Percentiles rank a stretch among this genome's conserved stretches.
Conservation (phyloP, 768 basidiomycete genomes). For the Trametopsis cervina region DNA sequence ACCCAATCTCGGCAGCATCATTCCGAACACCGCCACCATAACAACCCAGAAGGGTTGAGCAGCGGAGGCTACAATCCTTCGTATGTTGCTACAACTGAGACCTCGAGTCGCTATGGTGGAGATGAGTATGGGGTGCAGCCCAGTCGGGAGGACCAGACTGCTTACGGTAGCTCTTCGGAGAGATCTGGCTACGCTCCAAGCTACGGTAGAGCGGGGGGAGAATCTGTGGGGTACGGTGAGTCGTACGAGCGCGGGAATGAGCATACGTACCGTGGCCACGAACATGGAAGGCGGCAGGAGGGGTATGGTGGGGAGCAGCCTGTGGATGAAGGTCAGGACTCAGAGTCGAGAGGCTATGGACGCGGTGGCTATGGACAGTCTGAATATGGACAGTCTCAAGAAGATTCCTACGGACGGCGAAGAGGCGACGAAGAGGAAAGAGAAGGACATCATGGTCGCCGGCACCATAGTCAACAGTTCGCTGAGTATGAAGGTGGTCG, state of each 20-base stretch:
- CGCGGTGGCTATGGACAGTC: constrained; percentile 1
- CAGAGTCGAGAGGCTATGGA: constrained; percentile 3
- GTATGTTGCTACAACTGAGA: neutral
- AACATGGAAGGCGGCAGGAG: constrained; percentile 19
- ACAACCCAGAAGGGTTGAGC: neutral
- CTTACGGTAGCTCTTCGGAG: neutral
- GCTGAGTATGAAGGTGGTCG: constrained; percentile 2
- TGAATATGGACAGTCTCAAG: neutral
- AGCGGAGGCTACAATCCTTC: neutral
- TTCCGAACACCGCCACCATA: neutral
- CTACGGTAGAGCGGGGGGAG: neutral
- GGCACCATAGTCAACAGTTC: neutral
- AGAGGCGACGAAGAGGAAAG: constrained; percentile 6
- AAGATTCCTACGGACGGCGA: constrained; percentile 5
- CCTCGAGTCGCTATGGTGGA: neutral
- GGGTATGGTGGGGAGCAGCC: neutral
- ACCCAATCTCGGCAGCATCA: too few species aligned
- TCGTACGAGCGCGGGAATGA: neutral
- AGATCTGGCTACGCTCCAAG: neutral
- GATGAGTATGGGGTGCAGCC: neutral
- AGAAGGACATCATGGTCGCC: neutral
- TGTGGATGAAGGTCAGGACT: constrained; percentile 2
- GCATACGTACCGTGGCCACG: neutral
- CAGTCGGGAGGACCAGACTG: neutral
- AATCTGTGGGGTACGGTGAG: neutral